Evolutionary conservation across 1,139 yeast species (phyloP).

Genomic region (Taphrina communis): DNA sequence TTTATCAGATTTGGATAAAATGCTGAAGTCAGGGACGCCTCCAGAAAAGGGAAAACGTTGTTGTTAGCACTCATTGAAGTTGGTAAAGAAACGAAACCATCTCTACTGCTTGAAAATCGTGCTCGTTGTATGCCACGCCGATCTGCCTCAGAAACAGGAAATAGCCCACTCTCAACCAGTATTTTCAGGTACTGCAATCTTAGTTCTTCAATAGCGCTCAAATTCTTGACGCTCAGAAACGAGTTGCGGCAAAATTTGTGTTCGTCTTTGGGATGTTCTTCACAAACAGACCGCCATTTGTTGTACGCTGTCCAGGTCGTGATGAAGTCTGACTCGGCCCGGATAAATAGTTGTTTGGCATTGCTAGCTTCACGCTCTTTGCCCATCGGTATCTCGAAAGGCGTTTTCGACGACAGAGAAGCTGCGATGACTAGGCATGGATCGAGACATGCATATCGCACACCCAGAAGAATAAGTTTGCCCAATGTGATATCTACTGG

Average conservation of each 20-base stretch:
- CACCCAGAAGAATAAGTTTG: constrained; percentile 61
- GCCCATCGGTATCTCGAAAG: constrained; percentile 44
- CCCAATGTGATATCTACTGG: constrained; percentile 80
- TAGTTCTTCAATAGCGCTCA: constrained; percentile 35
- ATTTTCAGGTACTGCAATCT: constrained; percentile 35
- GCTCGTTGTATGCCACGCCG: constrained; percentile 25
- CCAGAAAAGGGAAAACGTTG: constrained; percentile 18
- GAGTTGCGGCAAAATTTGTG: constrained; percentile 32
- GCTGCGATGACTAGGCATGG: constrained; percentile 46
- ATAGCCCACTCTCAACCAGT: constrained; percentile 35
- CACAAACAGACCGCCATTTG: constrained; percentile 41
- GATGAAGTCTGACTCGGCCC: constrained; percentile 40
- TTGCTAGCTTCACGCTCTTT: constrained; percentile 37
- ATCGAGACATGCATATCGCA: constrained; percentile 47
- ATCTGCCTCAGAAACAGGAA: constrained; percentile 18
- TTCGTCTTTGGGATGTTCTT: constrained; percentile 32
- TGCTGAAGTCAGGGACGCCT: constrained; percentile 34
- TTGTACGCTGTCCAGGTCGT: constrained; percentile 41
- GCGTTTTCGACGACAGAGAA: constrained; percentile 38
- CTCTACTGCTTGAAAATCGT: constrained; percentile 28
- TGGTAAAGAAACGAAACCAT: constrained; percentile 40
- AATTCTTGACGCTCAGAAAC: constrained; percentile 22
- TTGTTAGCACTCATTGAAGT: constrained; percentile 11
- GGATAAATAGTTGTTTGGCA: constrained; percentile 39
- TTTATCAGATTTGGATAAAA: constrained; percentile 41